A percentile compares a stretch with the other conserved stretches of the same genome.
Conservation (phyloP, 805 yeast genomes). For the Nakazawaea ernobii region DNA sequence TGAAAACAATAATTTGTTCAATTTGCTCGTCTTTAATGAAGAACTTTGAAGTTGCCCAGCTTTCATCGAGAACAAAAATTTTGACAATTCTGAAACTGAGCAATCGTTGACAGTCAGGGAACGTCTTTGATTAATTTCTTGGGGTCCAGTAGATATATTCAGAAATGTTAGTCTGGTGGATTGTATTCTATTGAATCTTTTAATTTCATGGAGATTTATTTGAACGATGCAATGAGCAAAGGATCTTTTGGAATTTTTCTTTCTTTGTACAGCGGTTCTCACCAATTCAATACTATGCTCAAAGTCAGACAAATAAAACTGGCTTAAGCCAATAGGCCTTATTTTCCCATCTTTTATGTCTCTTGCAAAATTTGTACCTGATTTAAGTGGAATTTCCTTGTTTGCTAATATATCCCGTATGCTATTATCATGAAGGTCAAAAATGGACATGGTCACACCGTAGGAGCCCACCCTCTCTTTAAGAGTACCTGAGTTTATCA, state of each 20-base stretch:
- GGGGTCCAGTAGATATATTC: constrained; percentile 26
- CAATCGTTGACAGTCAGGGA: constrained; percentile 23
- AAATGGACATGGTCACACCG: constrained; percentile 45
- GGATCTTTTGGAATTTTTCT: constrained; percentile 34
- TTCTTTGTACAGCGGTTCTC: constrained; percentile 31
- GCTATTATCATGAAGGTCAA: constrained; percentile 46
- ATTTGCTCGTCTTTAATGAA: constrained; percentile 39
- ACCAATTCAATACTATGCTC: constrained; percentile 32
- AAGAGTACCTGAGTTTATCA: background rate
- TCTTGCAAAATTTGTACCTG: constrained; percentile 33
- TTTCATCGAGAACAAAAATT: constrained; percentile 37
- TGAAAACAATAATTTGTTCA: constrained; percentile 42
- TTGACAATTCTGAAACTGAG: constrained; percentile 40
- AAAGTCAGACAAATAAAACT: constrained; percentile 29
- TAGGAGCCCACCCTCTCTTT: constrained; percentile 7
- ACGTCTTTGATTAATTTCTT: too few relatives aligned
- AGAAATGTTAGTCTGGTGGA: constrained; percentile 39
- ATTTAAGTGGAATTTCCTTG: constrained; percentile 17
- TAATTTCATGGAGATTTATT: constrained; percentile 27
- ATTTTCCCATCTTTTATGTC: constrained; percentile 37
- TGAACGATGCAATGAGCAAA: constrained; percentile 39
- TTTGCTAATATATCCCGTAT: constrained; percentile 32
- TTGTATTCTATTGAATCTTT: constrained; percentile 12
- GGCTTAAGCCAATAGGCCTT: constrained; percentile 37
- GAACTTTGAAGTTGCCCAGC: constrained; percentile 33